phyloP scores from a whole-genome alignment of 768 basidiomycete species.

The Termitomyces heimii region DNA sequence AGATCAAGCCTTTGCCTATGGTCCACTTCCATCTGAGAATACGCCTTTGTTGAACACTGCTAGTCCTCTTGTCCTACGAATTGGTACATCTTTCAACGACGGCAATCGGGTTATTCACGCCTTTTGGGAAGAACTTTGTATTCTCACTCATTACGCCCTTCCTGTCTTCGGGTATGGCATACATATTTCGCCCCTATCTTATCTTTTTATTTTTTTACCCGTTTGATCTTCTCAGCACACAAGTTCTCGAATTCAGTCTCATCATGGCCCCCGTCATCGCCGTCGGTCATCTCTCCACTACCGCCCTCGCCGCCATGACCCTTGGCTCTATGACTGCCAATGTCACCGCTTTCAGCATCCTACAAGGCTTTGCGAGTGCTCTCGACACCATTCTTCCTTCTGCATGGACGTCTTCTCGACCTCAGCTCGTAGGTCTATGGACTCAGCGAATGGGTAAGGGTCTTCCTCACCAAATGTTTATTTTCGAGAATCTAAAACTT shows the following conservation, averaged over 20 bases:
- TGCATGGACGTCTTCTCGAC: conserved; percentile 89
- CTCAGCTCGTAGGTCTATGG: conserved; percentile 86
- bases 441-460: conserved; percentile 77
- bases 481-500: neutral
- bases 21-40: conserved; percentile 31
- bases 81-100: conserved; percentile 40
- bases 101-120: conserved; percentile 22
- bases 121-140: conserved; percentile 54
- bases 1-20: conserved; percentile 6
- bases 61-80: conserved; percentile 51
- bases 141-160: conserved; percentile 57
- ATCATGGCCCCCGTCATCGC: conserved; percentile 79
- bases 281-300: conserved; percentile 88
- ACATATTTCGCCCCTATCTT: neutral
- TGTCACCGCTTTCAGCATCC: conserved; percentile 71
- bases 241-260: conserved; percentile 81
- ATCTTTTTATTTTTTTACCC: neutral
- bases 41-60: conserved; percentile 55
- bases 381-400: conserved; percentile 92
- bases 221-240: conserved; percentile 43
- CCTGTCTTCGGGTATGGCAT: conserved; percentile 63
- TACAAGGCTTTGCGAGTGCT: conserved; percentile 77
- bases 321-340: conserved; percentile 70
- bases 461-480: neutral
- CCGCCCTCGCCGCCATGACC: conserved; percentile 79